phyloP scores from a whole-genome alignment of 1,139 yeast species.

The Yamadazyma membranifaciens region DNA sequence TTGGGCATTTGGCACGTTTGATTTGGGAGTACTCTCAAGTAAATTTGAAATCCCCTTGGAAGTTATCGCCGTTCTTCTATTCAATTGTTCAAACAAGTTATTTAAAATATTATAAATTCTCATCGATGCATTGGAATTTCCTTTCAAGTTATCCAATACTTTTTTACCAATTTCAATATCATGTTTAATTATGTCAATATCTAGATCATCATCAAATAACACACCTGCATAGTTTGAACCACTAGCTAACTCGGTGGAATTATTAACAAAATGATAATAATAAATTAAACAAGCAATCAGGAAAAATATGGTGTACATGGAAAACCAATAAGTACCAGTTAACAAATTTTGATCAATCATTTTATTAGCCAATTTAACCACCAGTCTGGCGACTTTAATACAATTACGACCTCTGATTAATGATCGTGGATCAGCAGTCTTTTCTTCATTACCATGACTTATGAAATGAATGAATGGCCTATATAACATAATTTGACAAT shows the following conservation, averaged over 20 bases:
- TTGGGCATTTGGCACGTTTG: constrained; percentile 14
- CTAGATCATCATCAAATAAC: constrained; percentile 57
- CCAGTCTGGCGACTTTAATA: constrained; percentile 80
- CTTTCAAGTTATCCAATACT: constrained; percentile 68
- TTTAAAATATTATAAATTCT: constrained; percentile 79
- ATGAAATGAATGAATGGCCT: constrained; percentile 90
- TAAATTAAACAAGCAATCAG: constrained; percentile 86
- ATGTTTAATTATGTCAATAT: constrained; percentile 63
- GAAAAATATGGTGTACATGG: constrained; percentile 88
- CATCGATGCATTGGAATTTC: constrained; percentile 72
- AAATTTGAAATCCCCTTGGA: constrained; percentile 23
- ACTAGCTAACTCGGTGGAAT: constrained; percentile 23
- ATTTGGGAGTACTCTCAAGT: constrained; percentile 8
- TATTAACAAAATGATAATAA: constrained; percentile 71
- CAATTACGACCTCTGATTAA: constrained; percentile 78
- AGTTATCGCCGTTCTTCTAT: constrained; percentile 57
- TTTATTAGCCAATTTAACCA: constrained; percentile 78
- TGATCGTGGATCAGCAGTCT: constrained; percentile 45
- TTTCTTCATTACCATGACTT: constrained; percentile 43
- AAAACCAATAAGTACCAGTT: constrained; percentile 91
- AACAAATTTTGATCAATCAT: constrained; percentile 73
- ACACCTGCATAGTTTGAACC: constrained; percentile 48
- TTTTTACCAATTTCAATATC: constrained; percentile 83
- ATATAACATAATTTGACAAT: constrained; percentile 80
- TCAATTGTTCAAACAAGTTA: constrained; percentile 78